Base-by-base conservation (phyloP, 805 yeast species). In the Yamadazyma kitorensis region DNA sequence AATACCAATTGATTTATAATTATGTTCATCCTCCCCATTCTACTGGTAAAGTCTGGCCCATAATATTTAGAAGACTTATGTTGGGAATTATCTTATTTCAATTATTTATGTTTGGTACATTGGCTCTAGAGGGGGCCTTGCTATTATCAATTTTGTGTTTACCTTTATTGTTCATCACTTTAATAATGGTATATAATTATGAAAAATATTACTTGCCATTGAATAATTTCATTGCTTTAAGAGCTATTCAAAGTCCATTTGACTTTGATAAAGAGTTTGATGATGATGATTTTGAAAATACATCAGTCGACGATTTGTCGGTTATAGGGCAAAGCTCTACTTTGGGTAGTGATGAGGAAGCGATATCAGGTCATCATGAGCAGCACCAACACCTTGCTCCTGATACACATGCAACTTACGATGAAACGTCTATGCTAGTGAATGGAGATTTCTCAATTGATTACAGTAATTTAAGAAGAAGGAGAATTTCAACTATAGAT, bases 11-110 rank as follows among this genome's bases (percentile, higher is more conserved):
- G 42, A 69, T 76, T 12, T 78, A 76, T 52, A 71, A 78, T 38
- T 72, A 70, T 62, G 80, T 78, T 17, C 83, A 78, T 45, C 78
- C 81, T 1, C 80, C 76, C 16, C 82, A 78, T 51, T 74, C 81
- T 10, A 78, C 83, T 0, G 84, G 84, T 4, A 76, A 76, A 46
- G 80, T 75, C 3, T 78, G 84, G 84, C 81, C 81, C 3, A 72
- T 77, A 57, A 74, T 78, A 5, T 76, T 76, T 43, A 59, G 78
- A 36, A 54, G 84, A 32, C 61, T 76, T 19, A 68, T 77, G 36
- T 49, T 78, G 19, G 84, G 83, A 1, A 54, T 76, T 27, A 54
- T 77, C 8, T 61, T 78, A 23, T 71, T 78, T 45, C 82, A 78
- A 40, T 49, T 78, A n/a, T 76, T 77, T 42, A 77, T 77, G 80